A percentile compares a stretch with the other conserved stretches of the same genome.
phyloP scores from a whole-genome alignment of 2,329 filamentous ascomycete genomes.

The Raffaelea deltoideospora region DNA sequence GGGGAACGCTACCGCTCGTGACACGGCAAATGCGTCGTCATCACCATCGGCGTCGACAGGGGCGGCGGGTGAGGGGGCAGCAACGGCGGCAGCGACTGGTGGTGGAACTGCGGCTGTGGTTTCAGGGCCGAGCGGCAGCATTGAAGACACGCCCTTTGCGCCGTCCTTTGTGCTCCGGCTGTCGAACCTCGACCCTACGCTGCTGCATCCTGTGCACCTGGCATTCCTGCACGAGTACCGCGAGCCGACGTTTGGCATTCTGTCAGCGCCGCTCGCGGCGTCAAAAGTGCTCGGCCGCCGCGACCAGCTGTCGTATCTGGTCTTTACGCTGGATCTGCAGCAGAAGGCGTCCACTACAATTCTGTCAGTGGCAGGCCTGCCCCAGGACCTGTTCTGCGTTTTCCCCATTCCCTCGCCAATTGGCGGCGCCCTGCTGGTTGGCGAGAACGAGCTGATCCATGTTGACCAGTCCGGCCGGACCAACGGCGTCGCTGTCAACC shows the following conservation, averaged over 20 bases:
- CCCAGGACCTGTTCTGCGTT: slow-evolving; percentile 73
- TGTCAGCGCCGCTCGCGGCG: slow-evolving; percentile 60
- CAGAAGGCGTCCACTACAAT: slow-evolving; percentile 88
- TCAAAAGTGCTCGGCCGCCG: slow-evolving; percentile 70
- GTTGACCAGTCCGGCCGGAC: slow-evolving; percentile 91
- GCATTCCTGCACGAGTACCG: slow-evolving; percentile 93
- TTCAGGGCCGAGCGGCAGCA: slow-evolving; percentile 26
- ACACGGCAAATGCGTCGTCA: no score
- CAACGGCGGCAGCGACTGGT: slow-evolving; percentile 12
- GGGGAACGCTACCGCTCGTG: no score
- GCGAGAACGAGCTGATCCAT: slow-evolving; percentile 82
- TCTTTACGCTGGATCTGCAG: slow-evolving; percentile 88
- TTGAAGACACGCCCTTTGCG: slow-evolving; percentile 60
- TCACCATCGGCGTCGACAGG: slow-evolving; percentile 1
- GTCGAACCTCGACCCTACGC: slow-evolving; percentile 70
- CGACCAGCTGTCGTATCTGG: slow-evolving; percentile 78
- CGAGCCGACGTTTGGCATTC: slow-evolving; percentile 90
- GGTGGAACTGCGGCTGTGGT: slow-evolving; percentile 19
- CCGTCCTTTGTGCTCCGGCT: slow-evolving; percentile 88
- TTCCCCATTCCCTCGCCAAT: slow-evolving; percentile 73
- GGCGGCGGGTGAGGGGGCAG: slow-evolving; percentile 14
- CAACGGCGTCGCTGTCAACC: slow-evolving; percentile 83
- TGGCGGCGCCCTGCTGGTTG: slow-evolving; percentile 75
- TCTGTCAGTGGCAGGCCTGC: slow-evolving; percentile 69
- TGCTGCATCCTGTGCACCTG: slow-evolving; percentile 81